Base-by-base conservation (phyloP, 371 early-diverging fungal genomes). In the Mortierella sp. region DNA sequence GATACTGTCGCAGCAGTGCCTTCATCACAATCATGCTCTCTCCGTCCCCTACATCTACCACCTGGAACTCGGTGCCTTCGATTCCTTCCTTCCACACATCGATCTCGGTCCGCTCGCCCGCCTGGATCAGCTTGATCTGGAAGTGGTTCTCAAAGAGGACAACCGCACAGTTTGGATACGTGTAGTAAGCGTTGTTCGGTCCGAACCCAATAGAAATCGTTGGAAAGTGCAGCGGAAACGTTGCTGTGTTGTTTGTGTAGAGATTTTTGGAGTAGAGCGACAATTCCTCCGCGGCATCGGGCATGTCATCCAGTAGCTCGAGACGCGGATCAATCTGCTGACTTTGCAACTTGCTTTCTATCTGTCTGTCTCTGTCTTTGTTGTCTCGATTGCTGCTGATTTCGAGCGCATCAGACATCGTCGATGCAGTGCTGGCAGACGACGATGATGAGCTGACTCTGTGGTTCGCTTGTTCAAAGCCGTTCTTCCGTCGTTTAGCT, bases 141-240 rank as follows among this genome's bases (percentile, higher is more conserved):
- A 89, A 83, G 21, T 76, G 78, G 44, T 79, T 71, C 31, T 86
- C 86, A 7, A 81, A 61, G 4, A 89, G 64, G 0, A 83, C 79
- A 14, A 87, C 84, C 0, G 83, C 82, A 47, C 89, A 89, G 37
- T 87, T 81, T 0, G 89, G 88, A 53, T 89, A 87, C 2, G 72
- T 69, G 44, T 86, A 89, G 19, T 56, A 60, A 4, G 79, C 64
- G 48, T 78, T 66, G 17, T 78, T 56, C 4, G 78, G 79, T 0
- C 81, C 84, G 70, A 89, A 88, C 31, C 80, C 83, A 49, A 89
- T 83, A 1, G 86, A 86, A 17, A 86, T 70, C 6, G 88, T 87
- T 2, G 87, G 88, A 12, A 89, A 76, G 26, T 84, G 84, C n/a
- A 89, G 44, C 14, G 80, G 80, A 37, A 71, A 80, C 1, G 67